These are phyloP conservation scores for Calcarisporium arbuscula DNA, from an alignment of 2,329 filamentous ascomycete species.

Conservation along the genomic window DNA sequence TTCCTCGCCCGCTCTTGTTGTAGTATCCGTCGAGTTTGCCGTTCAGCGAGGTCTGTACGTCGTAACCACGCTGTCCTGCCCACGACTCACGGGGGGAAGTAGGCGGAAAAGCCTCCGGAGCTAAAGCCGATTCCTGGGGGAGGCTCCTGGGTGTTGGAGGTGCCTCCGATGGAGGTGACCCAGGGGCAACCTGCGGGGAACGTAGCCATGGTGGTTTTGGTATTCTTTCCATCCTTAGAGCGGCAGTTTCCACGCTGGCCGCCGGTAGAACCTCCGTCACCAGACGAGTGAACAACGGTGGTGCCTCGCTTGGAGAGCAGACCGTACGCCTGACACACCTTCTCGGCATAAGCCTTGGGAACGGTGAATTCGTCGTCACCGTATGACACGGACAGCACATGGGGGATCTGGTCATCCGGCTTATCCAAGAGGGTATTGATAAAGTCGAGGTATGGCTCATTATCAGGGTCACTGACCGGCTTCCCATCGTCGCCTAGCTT, in stretches of 20 bases:
- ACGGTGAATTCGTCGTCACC: conserved; percentile 52
- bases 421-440: conserved; percentile 42
- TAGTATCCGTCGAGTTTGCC: conserved; percentile 37
- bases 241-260: conserved; percentile 44
- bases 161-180: neutral
- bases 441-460: conserved; percentile 53
- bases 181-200: neutral
- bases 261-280: conserved; percentile 43
- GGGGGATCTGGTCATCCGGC: conserved; percentile 40
- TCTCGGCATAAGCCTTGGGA: conserved; percentile 42
- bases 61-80: conserved; percentile 35
- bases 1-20: conserved; percentile 38
- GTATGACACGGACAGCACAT: conserved; percentile 52
- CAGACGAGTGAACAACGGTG: conserved; percentile 43
- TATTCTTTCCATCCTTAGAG: conserved; percentile 52
- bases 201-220: conserved; percentile 35
- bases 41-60: too few relatives aligned
- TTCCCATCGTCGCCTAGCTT: conserved; percentile 33
- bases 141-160: neutral
- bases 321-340: conserved; percentile 47
- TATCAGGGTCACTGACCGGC: conserved; percentile 27
- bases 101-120: conserved; percentile 19
- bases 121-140: conserved; percentile 17
- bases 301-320: conserved; percentile 47
- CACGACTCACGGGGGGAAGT: conserved; percentile 39